A percentile compares a stretch with the other conserved stretches of the same genome.
Conservation (phyloP, 192 early-diverging fungal genomes). For the Rhizoclosmatium sp. region DNA sequence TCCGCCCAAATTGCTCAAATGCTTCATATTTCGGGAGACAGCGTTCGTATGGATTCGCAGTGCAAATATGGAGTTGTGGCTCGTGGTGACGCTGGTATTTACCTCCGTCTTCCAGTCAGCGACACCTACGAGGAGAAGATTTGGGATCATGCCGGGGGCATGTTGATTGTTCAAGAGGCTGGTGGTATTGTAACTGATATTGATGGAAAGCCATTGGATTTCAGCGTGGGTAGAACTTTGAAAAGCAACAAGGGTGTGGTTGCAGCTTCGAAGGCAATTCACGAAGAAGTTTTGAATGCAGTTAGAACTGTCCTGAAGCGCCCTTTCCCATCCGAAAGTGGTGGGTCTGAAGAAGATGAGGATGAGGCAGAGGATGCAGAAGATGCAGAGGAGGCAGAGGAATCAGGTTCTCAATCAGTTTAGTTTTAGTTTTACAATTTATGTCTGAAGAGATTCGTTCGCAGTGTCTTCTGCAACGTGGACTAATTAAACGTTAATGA, state of each 20-base stretch:
- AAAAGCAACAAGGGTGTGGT: conserved; percentile 88
- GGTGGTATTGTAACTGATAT: conserved; percentile 90
- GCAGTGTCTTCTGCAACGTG: too few relatives aligned
- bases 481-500: too few relatives aligned
- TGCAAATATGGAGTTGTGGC: conserved; percentile 95
- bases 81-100: conserved; percentile 93
- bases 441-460: too few relatives aligned
- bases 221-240: conserved; percentile 86
- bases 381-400: neutral
- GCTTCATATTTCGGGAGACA: conserved; percentile 78
- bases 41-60: conserved; percentile 96
- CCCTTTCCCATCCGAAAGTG: neutral
- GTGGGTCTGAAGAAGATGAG: neutral
- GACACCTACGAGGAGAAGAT: conserved; percentile 95
- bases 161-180: conserved; percentile 88
- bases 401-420: neutral
- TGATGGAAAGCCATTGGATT: conserved; percentile 85
- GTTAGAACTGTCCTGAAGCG: conserved; percentile 52
- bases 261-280: conserved; percentile 76
- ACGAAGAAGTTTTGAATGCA: conserved; percentile 78
- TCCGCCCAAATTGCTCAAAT: conserved; percentile 74
- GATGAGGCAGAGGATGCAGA: neutral
- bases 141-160: conserved; percentile 98
- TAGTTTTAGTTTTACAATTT: too few relatives aligned
- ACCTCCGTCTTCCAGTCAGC: conserved; percentile 83